phyloP scores from a whole-genome alignment of 2,329 filamentous ascomycete species.

The Fusarium secorum region DNA sequence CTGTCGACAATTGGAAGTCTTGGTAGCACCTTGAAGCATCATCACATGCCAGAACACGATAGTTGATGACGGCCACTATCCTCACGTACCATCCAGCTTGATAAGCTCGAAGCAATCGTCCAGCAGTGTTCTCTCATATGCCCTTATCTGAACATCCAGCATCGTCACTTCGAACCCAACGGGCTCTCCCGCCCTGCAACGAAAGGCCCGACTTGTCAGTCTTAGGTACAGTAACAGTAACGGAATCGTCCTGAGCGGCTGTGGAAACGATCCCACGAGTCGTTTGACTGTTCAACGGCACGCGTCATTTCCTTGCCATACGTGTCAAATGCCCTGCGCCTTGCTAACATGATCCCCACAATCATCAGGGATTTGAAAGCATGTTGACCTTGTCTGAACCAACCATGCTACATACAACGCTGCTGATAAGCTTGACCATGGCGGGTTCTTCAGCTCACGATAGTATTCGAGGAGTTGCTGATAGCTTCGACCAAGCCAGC shows the following conservation, averaged over 20 bases:
- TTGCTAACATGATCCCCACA: slow-evolving; percentile 7
- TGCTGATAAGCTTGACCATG: slow-evolving; percentile 11
- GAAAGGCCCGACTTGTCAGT: neutral
- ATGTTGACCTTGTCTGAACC: slow-evolving; percentile 1
- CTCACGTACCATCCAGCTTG: neutral
- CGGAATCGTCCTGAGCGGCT: neutral
- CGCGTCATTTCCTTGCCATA: slow-evolving; percentile 1
- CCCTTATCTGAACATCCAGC: neutral
- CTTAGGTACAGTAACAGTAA: neutral
- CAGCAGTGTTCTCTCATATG: slow-evolving; percentile 11
- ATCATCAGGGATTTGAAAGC: neutral
- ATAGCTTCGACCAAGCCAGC: neutral
- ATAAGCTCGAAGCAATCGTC: neutral
- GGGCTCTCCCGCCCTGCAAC: neutral
- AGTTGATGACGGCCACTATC: neutral
- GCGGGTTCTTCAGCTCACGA: neutral
- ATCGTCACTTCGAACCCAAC: neutral
- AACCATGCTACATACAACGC: slow-evolving; percentile 1
- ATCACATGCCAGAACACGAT: slow-evolving; percentile 23
- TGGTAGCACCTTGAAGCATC: neutral
- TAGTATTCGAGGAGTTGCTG: neutral
- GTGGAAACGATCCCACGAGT: neutral
- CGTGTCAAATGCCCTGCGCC: neutral
- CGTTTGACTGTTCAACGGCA: neutral
- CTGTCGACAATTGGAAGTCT: neutral